Conservation (phyloP, 306 rosid species). For the Medicago ruthenica region DNA sequence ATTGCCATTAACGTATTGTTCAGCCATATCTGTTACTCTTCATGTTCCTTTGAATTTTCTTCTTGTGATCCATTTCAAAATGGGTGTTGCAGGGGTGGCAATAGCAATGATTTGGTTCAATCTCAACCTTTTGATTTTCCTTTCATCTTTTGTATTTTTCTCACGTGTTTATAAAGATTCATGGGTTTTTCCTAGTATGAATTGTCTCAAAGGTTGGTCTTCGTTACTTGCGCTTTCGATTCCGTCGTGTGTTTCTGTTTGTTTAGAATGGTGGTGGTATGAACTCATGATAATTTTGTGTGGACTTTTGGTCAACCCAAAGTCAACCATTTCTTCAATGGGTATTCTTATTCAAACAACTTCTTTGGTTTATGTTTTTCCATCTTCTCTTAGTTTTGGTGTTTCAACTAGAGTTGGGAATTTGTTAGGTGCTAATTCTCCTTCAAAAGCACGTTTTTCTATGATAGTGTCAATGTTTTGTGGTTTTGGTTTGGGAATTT, state of each 20-base stretch:
- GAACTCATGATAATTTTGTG: conserved; percentile 90
- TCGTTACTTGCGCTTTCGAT: conserved; percentile 69
- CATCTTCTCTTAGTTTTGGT: conserved; percentile 81
- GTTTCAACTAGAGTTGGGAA: conserved; percentile 87
- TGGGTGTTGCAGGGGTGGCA: conserved; percentile 91
- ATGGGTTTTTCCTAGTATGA: conserved; percentile 79
- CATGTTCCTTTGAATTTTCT: conserved; percentile 87
- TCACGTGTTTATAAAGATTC: conserved; percentile 80
- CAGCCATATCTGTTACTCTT: conserved; percentile 77
- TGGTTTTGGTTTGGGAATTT: conserved; percentile 65
- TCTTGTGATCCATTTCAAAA: conserved; percentile 61
- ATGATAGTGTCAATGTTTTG: conserved; percentile 71
- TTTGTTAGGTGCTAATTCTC: conserved; percentile 81
- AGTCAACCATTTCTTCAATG: conserved; percentile 87
- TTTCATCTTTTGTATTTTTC: conserved; percentile 64
- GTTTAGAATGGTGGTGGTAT: conserved; percentile 99
- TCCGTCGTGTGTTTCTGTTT: conserved; percentile 92
- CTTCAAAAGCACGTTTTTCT: conserved; percentile 71
- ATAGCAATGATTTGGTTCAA: conserved; percentile 83
- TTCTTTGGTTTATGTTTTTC: conserved; percentile 82
- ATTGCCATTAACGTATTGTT: conserved; percentile 75
- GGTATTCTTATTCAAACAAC: conserved; percentile 94
- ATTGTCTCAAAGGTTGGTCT: conserved; percentile 82
- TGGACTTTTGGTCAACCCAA: conserved; percentile 77
- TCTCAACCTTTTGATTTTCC: conserved; percentile 68